A percentile compares a stretch with the other conserved stretches of the same genome.
phyloP scores from a whole-genome alignment of 1,139 yeast species.

The Hemisphaericaspora xylofermentans region DNA sequence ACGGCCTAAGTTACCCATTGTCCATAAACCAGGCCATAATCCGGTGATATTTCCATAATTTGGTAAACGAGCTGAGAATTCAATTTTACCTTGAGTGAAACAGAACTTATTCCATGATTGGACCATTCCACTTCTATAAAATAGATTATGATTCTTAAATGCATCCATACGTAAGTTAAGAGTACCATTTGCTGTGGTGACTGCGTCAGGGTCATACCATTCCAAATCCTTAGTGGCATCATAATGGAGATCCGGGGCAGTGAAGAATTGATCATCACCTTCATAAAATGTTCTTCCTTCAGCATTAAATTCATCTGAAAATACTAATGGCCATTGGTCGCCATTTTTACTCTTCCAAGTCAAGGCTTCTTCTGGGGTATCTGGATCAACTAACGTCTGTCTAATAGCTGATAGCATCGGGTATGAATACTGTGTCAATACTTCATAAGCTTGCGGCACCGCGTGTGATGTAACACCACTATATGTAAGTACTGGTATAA shows the following conservation, averaged over 20 bases:
- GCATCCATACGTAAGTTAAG: conserved; percentile 68
- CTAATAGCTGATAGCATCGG: conserved; percentile 63
- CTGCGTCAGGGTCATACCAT: conserved; percentile 88
- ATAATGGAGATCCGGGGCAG: conserved; percentile 72
- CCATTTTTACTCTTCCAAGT: conserved; percentile 48
- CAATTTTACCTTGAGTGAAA: conserved; percentile 72
- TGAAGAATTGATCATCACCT: conserved; percentile 83
- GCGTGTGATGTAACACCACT: conserved; percentile 53
- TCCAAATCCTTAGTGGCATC: conserved; percentile 81
- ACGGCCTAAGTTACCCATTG: conserved; percentile 80
- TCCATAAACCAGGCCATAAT: conserved; percentile 90
- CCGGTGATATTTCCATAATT: conserved; percentile 69
- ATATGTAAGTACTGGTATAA: conserved; percentile 75
- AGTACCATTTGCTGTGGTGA: conserved; percentile 64
- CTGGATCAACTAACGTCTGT: conserved; percentile 66
- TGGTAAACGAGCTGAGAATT: conserved; percentile 71
- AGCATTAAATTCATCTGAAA: conserved; percentile 79
- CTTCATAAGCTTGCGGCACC: conserved; percentile 37
- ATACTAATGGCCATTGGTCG: conserved; percentile 64
- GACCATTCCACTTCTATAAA: conserved; percentile 79
- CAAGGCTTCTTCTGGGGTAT: conserved; percentile 61
- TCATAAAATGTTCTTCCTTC: conserved; percentile 81
- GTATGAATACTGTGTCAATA: conserved; percentile 57
- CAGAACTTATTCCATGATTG: conserved; percentile 84
- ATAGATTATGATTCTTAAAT: conserved; percentile 63